Base-by-base conservation (phyloP, 129 eudicot genomes). In the Helichrysum umbraculigerum region DNA sequence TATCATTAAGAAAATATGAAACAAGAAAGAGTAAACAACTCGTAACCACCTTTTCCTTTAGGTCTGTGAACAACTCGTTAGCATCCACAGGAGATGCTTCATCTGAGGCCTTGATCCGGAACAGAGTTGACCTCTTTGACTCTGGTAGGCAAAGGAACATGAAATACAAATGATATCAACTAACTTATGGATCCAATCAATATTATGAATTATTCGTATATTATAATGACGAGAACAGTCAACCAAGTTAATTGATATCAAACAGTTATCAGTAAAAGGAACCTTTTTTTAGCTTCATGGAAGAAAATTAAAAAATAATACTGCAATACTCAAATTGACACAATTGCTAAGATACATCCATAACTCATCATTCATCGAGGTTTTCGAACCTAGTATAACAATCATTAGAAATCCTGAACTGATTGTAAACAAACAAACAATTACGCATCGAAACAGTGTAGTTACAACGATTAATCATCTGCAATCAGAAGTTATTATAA, bases 21-120 rank as follows among this genome's bases (percentile, higher is more conserved):
- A 39, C 70, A 35, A 32, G 64, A 47, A 75, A 19, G 29, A 39
- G 4, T 19, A 2, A 16, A 21, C 11, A 21, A 57, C 10, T 57
- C 3, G 15, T 32, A 37, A 63, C 64, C 54, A 93, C 97, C 96
- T 94, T 91, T 83, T 91, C 92, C 79, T 91, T 87, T 64, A 94
- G 88, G 79, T 94, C 99, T 5, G 79, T 61, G 56, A 94, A 73
- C 66, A 94, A 51, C 72, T 94, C 99, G 70, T 77, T 85, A 69
- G 93, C 51, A 82, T 91, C 97, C 42, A 78, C 76, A 1, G 86
- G 70, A 6, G 85, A 25, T 68, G 89, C 83, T 76, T 94, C 99
- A 32, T 91, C 96, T 61, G 98, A 85, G 78, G 93, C 99, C 79
- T 87, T 94, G 81, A 86, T 83, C 70, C 70, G 82, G 78, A 90